Evolutionary conservation across 768 basidiomycete genomes (phyloP), one percentile per base, ranked within the genome.

Genomic region (Rhizopogon salebrosus): DNA sequence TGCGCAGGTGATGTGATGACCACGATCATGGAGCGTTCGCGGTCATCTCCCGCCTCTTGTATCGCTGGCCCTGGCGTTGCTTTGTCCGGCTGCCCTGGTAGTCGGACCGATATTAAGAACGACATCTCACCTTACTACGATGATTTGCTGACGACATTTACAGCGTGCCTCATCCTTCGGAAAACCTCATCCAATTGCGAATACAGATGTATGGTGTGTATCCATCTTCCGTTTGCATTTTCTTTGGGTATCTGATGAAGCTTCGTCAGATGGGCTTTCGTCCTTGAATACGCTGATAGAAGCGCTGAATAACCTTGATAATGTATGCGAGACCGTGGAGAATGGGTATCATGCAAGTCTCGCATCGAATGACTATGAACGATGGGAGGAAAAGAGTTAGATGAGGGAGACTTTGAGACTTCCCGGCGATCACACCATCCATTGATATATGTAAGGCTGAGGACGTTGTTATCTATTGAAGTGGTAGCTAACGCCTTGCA

Each of bases 191-290:
- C 62, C 91, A 98, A 63, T 74, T 98, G 24, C 89, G 97, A n/a
- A 92, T 98, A 55, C 95, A 98, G 80, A 98, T 98, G 95, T 97
- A 98, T 60, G 94, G 94, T 98, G 62, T 56, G 93, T 76, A 24
- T 4, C 20, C 22, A 22, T 23, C 16, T 4, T 54, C 40, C 27
- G 10, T 41, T n/a, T 16, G 3, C 49, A 48, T 10, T 20, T 27
- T n/a, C 2, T 22, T 16, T 36, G 29, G 5, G 24, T 41, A 13
- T 31, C 53, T 35, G 24, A 35, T 23, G 6, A 39, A 43, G 51
- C 5, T 24, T 23, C 35, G 42, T 37, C 37, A 97, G 95, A 98
- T 64, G 79, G 84, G 35, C 75, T 89, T n/a, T 95, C 94, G 3
- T 92, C 95, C 0, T 71, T 95, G 14, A 79, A 83, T 13, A 89